Evolutionary conservation across 305 asterid genomes (phyloP).

Genomic region (Fraxinus ornus): DNA sequence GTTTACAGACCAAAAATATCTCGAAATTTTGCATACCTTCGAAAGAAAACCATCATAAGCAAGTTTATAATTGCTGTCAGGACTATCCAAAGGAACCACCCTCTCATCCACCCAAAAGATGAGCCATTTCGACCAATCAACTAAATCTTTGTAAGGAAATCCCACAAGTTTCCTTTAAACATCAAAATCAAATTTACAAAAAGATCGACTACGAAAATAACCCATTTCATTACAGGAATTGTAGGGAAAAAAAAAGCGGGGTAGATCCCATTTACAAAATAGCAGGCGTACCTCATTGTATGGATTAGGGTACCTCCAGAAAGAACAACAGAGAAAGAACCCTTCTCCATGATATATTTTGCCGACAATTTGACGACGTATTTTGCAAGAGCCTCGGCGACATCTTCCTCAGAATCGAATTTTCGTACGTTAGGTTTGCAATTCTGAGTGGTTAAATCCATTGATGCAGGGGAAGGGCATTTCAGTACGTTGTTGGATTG

Average conservation of each 20-base stretch:
- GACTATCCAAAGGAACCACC: constrained; percentile 62
- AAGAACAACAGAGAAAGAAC: constrained; percentile 67
- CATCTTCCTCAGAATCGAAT: constrained; percentile 64
- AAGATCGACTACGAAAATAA: not conserved
- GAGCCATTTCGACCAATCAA: constrained; percentile 85
- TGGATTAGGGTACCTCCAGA: constrained; percentile 76
- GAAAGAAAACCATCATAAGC: constrained; percentile 64
- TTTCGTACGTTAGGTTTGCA: constrained; percentile 37
- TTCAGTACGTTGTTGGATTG: not conserved
- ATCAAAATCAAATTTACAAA: not conserved
- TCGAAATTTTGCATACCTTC: constrained; percentile 38
- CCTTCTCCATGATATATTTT: constrained; percentile 47
- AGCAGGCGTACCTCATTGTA: constrained; percentile 52
- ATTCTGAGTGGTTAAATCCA: constrained; percentile 4
- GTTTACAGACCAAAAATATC: not conserved
- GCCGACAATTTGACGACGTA: constrained; percentile 67
- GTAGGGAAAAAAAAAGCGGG: not conserved
- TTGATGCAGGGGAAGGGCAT: constrained; percentile 6
- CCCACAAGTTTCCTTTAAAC: constrained; percentile 53
- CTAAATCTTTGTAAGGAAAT: constrained; percentile 50
- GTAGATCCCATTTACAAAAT: not conserved
- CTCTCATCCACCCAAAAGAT: constrained; percentile 89
- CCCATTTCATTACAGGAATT: not conserved
- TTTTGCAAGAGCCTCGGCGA: constrained; percentile 64
- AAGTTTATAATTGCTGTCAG: constrained; percentile 66